Conservation (phyloP, 2,329 filamentous ascomycete species). For the Coniochaeta ligniaria region DNA sequence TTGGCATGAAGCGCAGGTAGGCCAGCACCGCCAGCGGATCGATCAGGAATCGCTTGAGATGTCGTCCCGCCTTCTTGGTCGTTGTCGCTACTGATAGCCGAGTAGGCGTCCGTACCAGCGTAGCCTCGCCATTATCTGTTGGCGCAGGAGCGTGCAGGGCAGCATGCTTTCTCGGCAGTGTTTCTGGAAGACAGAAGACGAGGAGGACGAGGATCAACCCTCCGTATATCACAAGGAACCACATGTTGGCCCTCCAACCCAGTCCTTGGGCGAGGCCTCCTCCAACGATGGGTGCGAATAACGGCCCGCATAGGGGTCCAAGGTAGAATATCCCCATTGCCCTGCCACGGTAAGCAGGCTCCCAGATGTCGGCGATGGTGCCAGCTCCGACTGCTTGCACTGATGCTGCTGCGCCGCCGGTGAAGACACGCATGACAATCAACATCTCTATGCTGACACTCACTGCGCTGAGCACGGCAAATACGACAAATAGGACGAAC, state of each 20-base stretch:
- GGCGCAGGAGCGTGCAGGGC: neutral
- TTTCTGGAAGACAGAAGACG: slow-evolving; percentile 59
- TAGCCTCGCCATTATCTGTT: slow-evolving; percentile 4
- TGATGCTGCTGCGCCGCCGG: slow-evolving; percentile 69
- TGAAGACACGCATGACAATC: slow-evolving; percentile 66
- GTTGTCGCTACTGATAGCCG: slow-evolving; percentile 52
- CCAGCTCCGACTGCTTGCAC: slow-evolving; percentile 80
- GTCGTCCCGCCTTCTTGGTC: slow-evolving; percentile 43
- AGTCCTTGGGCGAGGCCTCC: slow-evolving; percentile 62
- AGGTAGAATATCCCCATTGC: slow-evolving; percentile 85
- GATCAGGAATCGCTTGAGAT: slow-evolving; percentile 55
- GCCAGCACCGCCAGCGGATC: slow-evolving; percentile 66
- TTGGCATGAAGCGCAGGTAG: slow-evolving; percentile 68
- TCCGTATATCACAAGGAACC: slow-evolving; percentile 69
- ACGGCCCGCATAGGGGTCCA: slow-evolving; percentile 66
- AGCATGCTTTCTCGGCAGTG: slow-evolving; percentile 35
- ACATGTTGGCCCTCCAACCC: slow-evolving; percentile 71
- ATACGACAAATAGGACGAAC: slow-evolving; percentile 65
- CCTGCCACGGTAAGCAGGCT: slow-evolving; percentile 59
- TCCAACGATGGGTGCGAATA: slow-evolving; percentile 71
- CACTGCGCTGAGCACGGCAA: slow-evolving; percentile 61
- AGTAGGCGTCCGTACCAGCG: slow-evolving; percentile 48
- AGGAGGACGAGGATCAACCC: slow-evolving; percentile 47
- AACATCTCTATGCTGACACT: slow-evolving; percentile 68
- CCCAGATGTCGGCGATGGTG: slow-evolving; percentile 78